Evolutionary conservation across 2,329 filamentous ascomycete genomes (phyloP), one percentile per base, ranked within the genome.

Genomic region (Monosporascus sp.): DNA sequence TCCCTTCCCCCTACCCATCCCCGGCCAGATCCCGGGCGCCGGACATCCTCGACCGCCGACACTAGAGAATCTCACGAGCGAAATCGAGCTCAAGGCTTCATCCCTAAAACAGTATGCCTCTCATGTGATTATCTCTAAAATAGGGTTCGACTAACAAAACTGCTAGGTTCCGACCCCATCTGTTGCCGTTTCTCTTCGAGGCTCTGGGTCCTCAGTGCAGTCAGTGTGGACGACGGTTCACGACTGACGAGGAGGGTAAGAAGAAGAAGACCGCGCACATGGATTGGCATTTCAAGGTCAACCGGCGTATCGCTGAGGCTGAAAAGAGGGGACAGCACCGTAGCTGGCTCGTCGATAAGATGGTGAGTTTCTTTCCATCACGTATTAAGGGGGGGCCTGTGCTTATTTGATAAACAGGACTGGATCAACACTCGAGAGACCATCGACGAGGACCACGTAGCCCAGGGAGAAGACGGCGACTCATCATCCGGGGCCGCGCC

Each of bases 231-330:
- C 84, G 92, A 55, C 86, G 94, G 2, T 99, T 99, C 70, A 81
- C 81, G 51, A 82, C 82, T 5, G 89, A 89, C 48, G 83, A 86
- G 14, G 85, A 89, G 59, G 93, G 93, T 14, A 88, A 85, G 63
- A 86, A 87, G 67, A 89, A 88, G 75, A 97, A 97, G 74, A 89
- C 87, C 24, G 85, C 87, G 3, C 94, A 99, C 68, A 86, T 99
- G 78, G 94, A 99, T 72, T 99, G 94, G 94, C 94, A 99, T 71
- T 99, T 99, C 74, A 86, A 88, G 53, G 92, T 93, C 24, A 93
- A 97, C 65, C 88, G 92, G 65, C 87, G 91, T 46, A 90, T 95
- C 72, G 85, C 86, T 3, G 93, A 97, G 62, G 87, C 89, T 15
- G 86, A 90, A 65, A 93, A 90, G 68, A 83, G 90, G 56, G 91